A percentile compares a stretch with the other conserved stretches of the same genome.
These are phyloP conservation scores for Coelastrella sp. DNA, from an alignment of 139 green algal genomes.

Conservation along the genomic window DNA sequence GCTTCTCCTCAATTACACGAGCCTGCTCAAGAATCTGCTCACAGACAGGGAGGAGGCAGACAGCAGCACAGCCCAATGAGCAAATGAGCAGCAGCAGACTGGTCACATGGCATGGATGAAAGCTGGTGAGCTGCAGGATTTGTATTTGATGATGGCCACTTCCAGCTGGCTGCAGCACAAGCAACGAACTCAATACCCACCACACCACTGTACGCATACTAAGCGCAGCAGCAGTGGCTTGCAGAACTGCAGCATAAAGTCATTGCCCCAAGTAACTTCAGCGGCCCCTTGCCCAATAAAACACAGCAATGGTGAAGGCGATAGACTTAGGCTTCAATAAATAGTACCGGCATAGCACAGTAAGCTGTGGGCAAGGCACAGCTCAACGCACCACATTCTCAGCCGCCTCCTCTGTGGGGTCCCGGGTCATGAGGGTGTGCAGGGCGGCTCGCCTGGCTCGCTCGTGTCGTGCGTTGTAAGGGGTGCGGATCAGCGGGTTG, in stretches of 20 bases:
- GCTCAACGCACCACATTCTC: constrained; percentile 70
- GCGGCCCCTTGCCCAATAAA: too few relatives aligned
- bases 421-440: constrained; percentile 73
- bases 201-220: too few relatives aligned
- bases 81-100: background rate
- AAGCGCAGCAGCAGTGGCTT: too few relatives aligned
- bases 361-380: background rate
- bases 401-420: constrained; percentile 66
- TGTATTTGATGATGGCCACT: too few relatives aligned
- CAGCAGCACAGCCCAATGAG: background rate
- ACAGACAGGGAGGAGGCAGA: background rate
- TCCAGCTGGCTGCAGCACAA: too few relatives aligned
- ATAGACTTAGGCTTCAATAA: too few relatives aligned
- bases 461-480: constrained; percentile 73
- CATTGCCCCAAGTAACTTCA: too few relatives aligned
- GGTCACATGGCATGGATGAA: background rate
- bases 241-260: too few relatives aligned
- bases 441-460: constrained; percentile 74
- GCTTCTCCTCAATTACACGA: constrained; percentile 44
- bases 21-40: constrained; percentile 57
- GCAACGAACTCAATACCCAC: too few relatives aligned
- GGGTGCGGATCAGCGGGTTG: constrained; percentile 78
- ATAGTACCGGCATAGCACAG: too few relatives aligned
- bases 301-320: too few relatives aligned
- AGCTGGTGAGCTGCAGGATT: background rate